phyloP scores from a whole-genome alignment of 495 filamentous ascomycete genomes.

The Aspergillus mulundensis region DNA sequence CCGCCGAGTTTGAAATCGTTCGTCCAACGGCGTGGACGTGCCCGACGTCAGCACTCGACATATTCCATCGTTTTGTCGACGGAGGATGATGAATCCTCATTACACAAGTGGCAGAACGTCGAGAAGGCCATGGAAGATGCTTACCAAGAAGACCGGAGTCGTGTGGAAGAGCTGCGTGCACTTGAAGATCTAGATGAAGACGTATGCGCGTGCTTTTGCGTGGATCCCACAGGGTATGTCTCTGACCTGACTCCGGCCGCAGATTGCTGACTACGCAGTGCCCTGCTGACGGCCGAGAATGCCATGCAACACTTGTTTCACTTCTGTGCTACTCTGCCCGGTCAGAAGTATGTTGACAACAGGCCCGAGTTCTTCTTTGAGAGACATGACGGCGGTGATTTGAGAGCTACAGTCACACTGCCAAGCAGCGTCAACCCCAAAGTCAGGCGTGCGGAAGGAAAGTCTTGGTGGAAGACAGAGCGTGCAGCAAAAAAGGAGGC shows the following conservation, averaged over 20 bases:
- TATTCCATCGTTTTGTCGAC: conserved; percentile 61
- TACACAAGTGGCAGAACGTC: conserved; percentile 54
- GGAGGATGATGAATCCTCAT: conserved; percentile 29
- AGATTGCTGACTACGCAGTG: conserved; percentile 45
- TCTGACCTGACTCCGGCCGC: not conserved
- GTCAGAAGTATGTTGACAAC: conserved; percentile 50
- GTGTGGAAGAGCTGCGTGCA: conserved; percentile 39
- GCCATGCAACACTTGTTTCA: conserved; percentile 74
- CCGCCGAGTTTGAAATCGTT: conserved; percentile 79
- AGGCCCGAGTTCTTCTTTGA: conserved; percentile 47
- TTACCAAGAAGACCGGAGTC: conserved; percentile 67
- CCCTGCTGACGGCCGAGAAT: conserved; percentile 67
- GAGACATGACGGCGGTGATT: conserved; percentile 12
- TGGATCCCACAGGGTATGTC: conserved; percentile 51
- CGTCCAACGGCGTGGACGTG: conserved; percentile 82
- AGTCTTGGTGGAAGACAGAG: conserved; percentile 62
- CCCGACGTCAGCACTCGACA: conserved; percentile 65
- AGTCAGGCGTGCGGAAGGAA: conserved; percentile 54
- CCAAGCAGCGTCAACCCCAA: conserved; percentile 64
- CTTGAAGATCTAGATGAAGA: conserved; percentile 49
- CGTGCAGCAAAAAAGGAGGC: conserved; percentile 74
- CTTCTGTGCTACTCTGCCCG: conserved; percentile 66
- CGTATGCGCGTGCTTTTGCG: conserved; percentile 39
- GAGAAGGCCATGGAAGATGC: conserved; percentile 69
- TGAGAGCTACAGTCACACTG: conserved; percentile 53